Evolutionary conservation across 495 filamentous ascomycete species (phyloP).

Genomic region (Aspergillus bridgeri): DNA sequence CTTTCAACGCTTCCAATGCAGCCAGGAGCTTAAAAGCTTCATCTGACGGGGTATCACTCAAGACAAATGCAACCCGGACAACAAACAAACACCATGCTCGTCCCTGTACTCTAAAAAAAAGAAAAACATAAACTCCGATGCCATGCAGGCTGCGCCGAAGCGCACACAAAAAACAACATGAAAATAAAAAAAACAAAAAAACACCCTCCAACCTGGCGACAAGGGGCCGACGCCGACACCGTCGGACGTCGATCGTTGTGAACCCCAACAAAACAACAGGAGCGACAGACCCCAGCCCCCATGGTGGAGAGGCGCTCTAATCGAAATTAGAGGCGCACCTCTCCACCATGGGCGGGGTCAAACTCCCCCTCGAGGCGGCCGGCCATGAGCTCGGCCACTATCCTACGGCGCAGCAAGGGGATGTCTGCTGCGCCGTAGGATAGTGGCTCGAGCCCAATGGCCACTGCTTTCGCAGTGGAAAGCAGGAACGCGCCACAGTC

Average conservation of each 20-base stretch:
- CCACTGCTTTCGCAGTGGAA: slow-evolving; percentile 68
- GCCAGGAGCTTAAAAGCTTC: slow-evolving; percentile 20
- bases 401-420: slow-evolving; percentile 53
- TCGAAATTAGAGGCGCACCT: slow-evolving; percentile 22
- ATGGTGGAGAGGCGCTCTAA: not conserved
- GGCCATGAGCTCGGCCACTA: slow-evolving; percentile 68
- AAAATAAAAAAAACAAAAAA: not conserved
- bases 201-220: too few relatives aligned
- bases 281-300: too few relatives aligned
- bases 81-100: slow-evolving; percentile 6
- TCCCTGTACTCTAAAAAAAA: not conserved
- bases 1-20: not conserved
- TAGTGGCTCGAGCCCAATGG: slow-evolving; percentile 59
- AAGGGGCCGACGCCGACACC: too few relatives aligned
- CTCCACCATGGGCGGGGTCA: slow-evolving; percentile 21
- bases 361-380: slow-evolving; percentile 56
- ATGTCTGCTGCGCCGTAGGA: slow-evolving; percentile 57
- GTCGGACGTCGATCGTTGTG: too few relatives aligned
- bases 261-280: too few relatives aligned
- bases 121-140: not conserved
- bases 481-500: slow-evolving; percentile 83
- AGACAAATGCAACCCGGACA: slow-evolving; percentile 5
- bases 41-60: slow-evolving; percentile 27
- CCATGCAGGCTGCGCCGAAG: slow-evolving; percentile 7
- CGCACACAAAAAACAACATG: slow-evolving; percentile 3